A percentile compares a stretch with the other conserved stretches of the same genome.
These are phyloP conservation scores for Excoecaria cochinchinensis DNA, from an alignment of 345 rosid species.

Conservation along the genomic window DNA sequence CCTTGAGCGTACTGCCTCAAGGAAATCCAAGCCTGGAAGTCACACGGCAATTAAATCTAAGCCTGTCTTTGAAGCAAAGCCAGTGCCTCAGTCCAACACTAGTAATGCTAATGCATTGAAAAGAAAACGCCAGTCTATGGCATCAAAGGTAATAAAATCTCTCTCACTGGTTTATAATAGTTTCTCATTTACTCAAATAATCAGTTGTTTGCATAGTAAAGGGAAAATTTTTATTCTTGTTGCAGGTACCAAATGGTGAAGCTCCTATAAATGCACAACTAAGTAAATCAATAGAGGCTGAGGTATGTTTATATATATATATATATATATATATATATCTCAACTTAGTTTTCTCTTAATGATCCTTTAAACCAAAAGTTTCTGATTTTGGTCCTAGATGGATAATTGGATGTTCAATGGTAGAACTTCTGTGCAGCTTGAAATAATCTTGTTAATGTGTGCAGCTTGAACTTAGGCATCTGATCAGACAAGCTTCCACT, in stretches of 20 bases:
- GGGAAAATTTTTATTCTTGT: slow-evolving; percentile 14
- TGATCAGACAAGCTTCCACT: background rate
- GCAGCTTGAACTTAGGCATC: background rate
- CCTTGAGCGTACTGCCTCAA: slow-evolving; percentile 39
- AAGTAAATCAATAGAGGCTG: slow-evolving; percentile 34
- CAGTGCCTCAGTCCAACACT: slow-evolving; percentile 35
- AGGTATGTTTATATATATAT: slow-evolving; percentile 39
- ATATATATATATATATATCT: background rate
- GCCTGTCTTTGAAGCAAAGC: slow-evolving; percentile 42
- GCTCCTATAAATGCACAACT: slow-evolving; percentile 32
- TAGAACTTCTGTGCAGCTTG: background rate
- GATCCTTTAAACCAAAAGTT: background rate
- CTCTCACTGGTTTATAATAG: slow-evolving; percentile 8
- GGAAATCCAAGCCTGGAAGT: slow-evolving; percentile 56
- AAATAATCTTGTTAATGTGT: background rate
- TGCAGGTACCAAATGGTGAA: slow-evolving; percentile 55
- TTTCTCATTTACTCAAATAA: background rate
- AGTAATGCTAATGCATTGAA: slow-evolving; percentile 26
- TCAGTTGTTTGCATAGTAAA: slow-evolving; percentile 8
- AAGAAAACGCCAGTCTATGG: slow-evolving; percentile 52
- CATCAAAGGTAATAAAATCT: slow-evolving; percentile 36
- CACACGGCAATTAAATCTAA: slow-evolving; percentile 30
- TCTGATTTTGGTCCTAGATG: too few relatives aligned
- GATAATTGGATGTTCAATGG: background rate
- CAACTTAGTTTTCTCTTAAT: background rate